Percentiles rank a stretch among this genome's conserved stretches.
Evolutionary conservation across 2,329 filamentous ascomycete genomes (phyloP).

Genomic region (Penicillium sp.): DNA sequence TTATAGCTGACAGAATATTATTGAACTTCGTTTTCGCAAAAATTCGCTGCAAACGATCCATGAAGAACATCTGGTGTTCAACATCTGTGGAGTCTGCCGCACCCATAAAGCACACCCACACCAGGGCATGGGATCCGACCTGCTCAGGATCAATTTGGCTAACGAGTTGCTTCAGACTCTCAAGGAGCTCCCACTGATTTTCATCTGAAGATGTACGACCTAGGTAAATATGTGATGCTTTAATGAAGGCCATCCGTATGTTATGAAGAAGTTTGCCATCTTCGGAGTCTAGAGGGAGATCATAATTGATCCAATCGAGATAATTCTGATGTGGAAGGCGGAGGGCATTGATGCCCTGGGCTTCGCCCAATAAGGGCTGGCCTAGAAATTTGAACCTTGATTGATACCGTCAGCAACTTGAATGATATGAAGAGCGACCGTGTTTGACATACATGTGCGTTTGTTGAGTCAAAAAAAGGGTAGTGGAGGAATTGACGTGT

Average conservation of each 20-base stretch:
- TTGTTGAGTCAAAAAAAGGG: conserved; percentile 20
- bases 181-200: conserved; percentile 27
- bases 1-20: conserved; percentile 43
- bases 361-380: conserved; percentile 23
- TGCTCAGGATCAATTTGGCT: conserved; percentile 29
- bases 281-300: conserved; percentile 15
- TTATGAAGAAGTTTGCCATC: conserved; percentile 12
- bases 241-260: conserved; percentile 19
- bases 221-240: conserved; percentile 30
- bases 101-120: conserved; percentile 49
- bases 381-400: conserved; percentile 22
- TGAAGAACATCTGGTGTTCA: conserved; percentile 43
- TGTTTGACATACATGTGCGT: conserved; percentile 20
- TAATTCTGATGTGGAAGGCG: conserved; percentile 6
- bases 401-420: not conserved
- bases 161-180: conserved; percentile 38
- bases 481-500: not conserved
- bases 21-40: conserved; percentile 42
- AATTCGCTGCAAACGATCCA: conserved; percentile 31
- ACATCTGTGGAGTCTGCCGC: conserved; percentile 44
- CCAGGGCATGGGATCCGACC: conserved; percentile 43
- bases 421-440: not conserved
- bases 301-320: conserved; percentile 22
- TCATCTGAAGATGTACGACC: conserved; percentile 18
- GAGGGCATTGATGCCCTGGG: conserved; percentile 15